These are phyloP conservation scores for Fusarium austroafricanum DNA, from an alignment of 2,329 filamentous ascomycete genomes.

Conservation along the genomic window DNA sequence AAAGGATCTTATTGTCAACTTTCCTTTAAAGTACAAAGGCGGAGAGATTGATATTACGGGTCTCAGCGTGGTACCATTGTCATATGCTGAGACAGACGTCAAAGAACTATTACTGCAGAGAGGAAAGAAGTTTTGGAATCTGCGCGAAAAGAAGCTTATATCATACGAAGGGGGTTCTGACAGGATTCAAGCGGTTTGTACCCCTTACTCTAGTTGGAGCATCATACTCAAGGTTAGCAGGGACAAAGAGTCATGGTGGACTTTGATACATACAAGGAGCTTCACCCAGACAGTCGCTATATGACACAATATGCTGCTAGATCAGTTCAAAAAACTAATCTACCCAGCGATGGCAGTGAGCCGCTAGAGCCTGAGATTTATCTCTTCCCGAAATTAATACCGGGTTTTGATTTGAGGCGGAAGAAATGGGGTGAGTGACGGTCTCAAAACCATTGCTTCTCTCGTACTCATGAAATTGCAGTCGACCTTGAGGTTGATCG, in stretches of 20 bases:
- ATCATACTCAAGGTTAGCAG: neutral
- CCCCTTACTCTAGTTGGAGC: fast-evolving
- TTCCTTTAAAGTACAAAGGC: neutral
- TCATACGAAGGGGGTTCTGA: neutral
- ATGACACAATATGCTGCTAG: neutral
- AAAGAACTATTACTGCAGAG: neutral
- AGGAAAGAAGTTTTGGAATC: neutral
- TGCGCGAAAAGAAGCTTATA: neutral
- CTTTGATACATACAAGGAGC: conserved; percentile 6
- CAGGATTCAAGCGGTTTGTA: neutral
- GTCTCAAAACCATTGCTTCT: fast-evolving
- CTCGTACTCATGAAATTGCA: neutral
- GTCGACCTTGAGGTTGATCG: conserved; percentile 11
- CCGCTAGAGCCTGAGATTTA: conserved; percentile 1
- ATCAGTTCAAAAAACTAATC: neutral
- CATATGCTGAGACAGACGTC: neutral
- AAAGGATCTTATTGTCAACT: neutral
- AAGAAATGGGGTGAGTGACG: conserved; percentile 16
- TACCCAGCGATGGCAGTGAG: neutral
- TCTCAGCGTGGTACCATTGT: neutral
- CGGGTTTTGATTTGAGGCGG: conserved; percentile 1
- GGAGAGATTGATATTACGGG: neutral
- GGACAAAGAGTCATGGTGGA: conserved; percentile 26
- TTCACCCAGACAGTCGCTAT: conserved; percentile 5
- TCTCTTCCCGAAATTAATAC: neutral